phyloP scores from a whole-genome alignment of 805 yeast species.

The Candida caryicola region DNA sequence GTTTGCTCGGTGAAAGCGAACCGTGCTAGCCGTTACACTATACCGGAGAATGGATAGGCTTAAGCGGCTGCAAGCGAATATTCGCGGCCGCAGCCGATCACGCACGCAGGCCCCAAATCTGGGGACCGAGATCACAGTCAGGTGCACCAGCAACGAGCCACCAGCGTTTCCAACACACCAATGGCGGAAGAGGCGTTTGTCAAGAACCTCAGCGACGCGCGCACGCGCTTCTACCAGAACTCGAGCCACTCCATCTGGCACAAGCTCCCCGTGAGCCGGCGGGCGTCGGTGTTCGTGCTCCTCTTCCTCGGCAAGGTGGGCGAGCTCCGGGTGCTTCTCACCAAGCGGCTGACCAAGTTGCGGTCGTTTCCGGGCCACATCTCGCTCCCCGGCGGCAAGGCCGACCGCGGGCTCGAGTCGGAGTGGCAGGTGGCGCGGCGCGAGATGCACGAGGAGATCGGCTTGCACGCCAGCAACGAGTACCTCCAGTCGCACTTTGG shows the following conservation, averaged over 20 bases:
- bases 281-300: conserved; percentile 77
- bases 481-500: conserved; percentile 46
- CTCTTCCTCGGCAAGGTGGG: conserved; percentile 71
- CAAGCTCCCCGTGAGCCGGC: conserved; percentile 57
- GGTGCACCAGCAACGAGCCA: too few relatives aligned
- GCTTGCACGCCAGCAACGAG: conserved; percentile 52
- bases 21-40: conserved; percentile 84
- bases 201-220: conserved; percentile 31
- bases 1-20: conserved; percentile 82
- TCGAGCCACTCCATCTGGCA: conserved; percentile 53
- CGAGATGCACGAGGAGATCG: conserved; percentile 87
- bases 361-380: conserved; percentile 84
- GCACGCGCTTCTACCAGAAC: conserved; percentile 31
- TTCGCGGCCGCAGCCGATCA: too few relatives aligned
- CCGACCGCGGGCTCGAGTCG: conserved; percentile 63
- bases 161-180: conserved; percentile 1
- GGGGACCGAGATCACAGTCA: too few relatives aligned
- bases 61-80: too few relatives aligned
- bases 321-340: conserved; percentile 73
- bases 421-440: conserved; percentile 76
- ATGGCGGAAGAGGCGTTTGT: conserved; percentile 20
- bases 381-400: conserved; percentile 92
- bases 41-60: conserved; percentile 46
- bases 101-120: too few relatives aligned
- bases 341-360: conserved; percentile 69